Evolutionary conservation across 2,329 filamentous ascomycete species (phyloP), one percentile per base, ranked within the genome.

Genomic region (Colletotrichum neosansevieriae): DNA sequence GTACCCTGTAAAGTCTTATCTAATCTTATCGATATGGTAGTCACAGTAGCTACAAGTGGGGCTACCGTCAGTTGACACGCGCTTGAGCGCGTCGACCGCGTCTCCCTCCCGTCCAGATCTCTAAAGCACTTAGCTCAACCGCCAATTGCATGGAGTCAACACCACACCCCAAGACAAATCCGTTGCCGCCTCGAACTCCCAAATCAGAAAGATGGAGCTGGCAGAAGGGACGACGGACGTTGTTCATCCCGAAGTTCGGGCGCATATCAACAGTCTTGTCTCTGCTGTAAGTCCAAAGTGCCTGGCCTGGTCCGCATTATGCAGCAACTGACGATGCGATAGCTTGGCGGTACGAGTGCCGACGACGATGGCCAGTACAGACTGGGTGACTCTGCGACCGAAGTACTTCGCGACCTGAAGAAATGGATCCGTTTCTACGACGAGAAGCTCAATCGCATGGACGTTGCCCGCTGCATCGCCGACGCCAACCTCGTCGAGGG

Each of bases 341-440:
- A 97, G 94, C 90, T 98, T 71, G 95, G 94, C 81, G 95, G 94
- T 60, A 89, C 90, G 74, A 92, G 92, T 74, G 85, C 89, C 58
- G 92, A 93, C 72, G 91, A 95, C 74, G 91, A 94, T 75, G 92
- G 92, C 64, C 87, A 87, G 75, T 99, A 99, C 79, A 87, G 93
- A 49, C 89, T 98, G 40, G 96, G 96, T 79, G 95, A 98, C 79
- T 95, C 98, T 77, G 95, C 94, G 12, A 84, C 97, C 69, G 93
- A 96, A 66, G 96, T 94, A 75, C 85, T 99, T 65, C 94, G 95
- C 71, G 96, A 99, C 80, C 86, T 99, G 62, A 95, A 96, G 77
- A 91, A 92, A 88, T 99, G 96, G 96, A 87, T 99, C 73, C 94
- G 94, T 73, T 89, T 97, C 71, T 96, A 96, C 84, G 94, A 98